phyloP scores from a whole-genome alignment of 2,329 filamentous ascomycete genomes.

The Daldinia sp. region DNA sequence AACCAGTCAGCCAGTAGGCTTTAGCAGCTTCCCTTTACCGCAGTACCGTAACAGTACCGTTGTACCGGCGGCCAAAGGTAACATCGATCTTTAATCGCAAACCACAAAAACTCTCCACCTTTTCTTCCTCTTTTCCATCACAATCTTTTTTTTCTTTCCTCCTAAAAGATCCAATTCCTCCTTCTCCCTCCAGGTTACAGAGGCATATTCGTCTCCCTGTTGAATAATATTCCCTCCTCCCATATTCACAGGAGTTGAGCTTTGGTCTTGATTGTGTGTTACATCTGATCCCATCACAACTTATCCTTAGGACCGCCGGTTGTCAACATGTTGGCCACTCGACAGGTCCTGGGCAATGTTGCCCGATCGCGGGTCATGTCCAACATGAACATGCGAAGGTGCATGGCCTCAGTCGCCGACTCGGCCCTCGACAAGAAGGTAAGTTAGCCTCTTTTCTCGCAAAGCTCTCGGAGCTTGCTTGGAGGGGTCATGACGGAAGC shows the following conservation, averaged over 20 bases:
- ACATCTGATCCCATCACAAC: slow-evolving; percentile 34
- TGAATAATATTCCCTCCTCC: slow-evolving; percentile 42
- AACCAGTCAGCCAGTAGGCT: slow-evolving; percentile 30
- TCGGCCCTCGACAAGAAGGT: slow-evolving; percentile 90
- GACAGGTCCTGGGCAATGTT: slow-evolving; percentile 72
- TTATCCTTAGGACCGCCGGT: slow-evolving; percentile 43
- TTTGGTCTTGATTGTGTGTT: slow-evolving; percentile 45
- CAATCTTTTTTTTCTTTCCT: slow-evolving; percentile 41
- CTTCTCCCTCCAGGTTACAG: slow-evolving; percentile 43
- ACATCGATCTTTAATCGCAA: slow-evolving; percentile 47
- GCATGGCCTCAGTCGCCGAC: slow-evolving; percentile 86
- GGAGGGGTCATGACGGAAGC: slow-evolving; percentile 12
- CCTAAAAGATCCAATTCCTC: slow-evolving; percentile 33
- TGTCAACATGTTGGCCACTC: slow-evolving; percentile 72
- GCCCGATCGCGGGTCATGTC: slow-evolving; percentile 64
- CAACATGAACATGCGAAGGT: slow-evolving; percentile 69
- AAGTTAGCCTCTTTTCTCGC: slow-evolving; percentile 41
- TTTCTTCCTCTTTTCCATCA: slow-evolving; percentile 43
- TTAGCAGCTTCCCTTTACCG: slow-evolving; percentile 35
- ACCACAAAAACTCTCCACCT: slow-evolving; percentile 50
- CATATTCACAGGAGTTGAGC: slow-evolving; percentile 38
- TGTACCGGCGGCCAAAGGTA: slow-evolving; percentile 28
- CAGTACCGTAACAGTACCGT: slow-evolving; percentile 32
- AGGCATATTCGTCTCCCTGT: slow-evolving; percentile 45
- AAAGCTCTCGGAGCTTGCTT: not conserved